Conservation (phyloP, 2,329 filamentous ascomycete genomes). For the Huntiella bhutanensis region DNA sequence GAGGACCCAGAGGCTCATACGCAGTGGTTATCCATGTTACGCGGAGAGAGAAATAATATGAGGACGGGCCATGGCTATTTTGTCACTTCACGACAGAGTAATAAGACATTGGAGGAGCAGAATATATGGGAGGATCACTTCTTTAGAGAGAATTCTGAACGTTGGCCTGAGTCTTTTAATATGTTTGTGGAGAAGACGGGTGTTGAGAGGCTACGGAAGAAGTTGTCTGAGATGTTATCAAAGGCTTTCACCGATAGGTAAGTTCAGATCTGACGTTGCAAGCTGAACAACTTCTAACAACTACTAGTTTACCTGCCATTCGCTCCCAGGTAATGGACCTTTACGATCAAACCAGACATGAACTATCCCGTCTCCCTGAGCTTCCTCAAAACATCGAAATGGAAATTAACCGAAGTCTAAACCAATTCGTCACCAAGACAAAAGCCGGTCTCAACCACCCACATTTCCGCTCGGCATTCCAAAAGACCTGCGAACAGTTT, state of each 20-base stretch:
- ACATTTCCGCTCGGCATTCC: slow-evolving; percentile 26
- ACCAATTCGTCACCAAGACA: slow-evolving; percentile 35
- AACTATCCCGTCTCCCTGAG: slow-evolving; percentile 44
- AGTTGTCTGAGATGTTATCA: slow-evolving; percentile 32
- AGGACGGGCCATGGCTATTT: slow-evolving; percentile 57
- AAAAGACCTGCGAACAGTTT: slow-evolving; percentile 31
- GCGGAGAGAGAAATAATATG: slow-evolving; percentile 33
- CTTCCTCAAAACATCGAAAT: slow-evolving; percentile 49
- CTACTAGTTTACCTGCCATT: slow-evolving; percentile 29
- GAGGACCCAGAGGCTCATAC: slow-evolving; percentile 24
- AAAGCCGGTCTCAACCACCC: slow-evolving; percentile 32
- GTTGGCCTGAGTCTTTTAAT: slow-evolving; percentile 32
- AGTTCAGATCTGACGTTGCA: slow-evolving; percentile 11
- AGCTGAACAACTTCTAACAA: background rate
- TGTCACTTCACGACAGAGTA: slow-evolving; percentile 49
- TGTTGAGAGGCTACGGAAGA: slow-evolving; percentile 31
- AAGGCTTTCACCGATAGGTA: slow-evolving; percentile 34
- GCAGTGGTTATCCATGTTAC: slow-evolving; percentile 47
- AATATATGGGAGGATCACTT: slow-evolving; percentile 32
- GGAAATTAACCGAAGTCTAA: slow-evolving; percentile 41
- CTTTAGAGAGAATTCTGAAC: slow-evolving; percentile 24
- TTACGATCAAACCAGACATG: slow-evolving; percentile 30
- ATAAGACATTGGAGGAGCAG: slow-evolving; percentile 32
- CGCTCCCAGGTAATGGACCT: slow-evolving; percentile 31
- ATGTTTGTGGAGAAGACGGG: slow-evolving; percentile 31